Percentiles rank a stretch among this genome's conserved stretches.
phyloP scores from a whole-genome alignment of 768 basidiomycete genomes.

The Crucibulum laeve region DNA sequence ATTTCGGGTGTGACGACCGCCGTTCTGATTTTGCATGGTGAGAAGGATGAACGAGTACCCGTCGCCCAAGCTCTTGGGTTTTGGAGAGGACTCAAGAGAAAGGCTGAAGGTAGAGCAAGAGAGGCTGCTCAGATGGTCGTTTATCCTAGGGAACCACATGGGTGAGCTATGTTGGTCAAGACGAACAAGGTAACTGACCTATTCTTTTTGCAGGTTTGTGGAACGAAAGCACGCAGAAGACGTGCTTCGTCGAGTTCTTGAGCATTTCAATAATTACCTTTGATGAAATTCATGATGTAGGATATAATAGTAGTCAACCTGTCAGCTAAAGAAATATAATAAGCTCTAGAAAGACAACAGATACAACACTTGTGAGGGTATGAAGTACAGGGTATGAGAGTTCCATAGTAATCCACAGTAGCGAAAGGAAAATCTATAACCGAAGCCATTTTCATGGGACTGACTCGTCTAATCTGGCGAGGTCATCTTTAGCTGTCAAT shows the following conservation, averaged over 20 bases:
- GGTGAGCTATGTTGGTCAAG: constrained; percentile 14
- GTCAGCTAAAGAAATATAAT: too few relatives aligned
- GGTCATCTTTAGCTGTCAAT: constrained; percentile 48
- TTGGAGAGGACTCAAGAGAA: constrained; percentile 25
- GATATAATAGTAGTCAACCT: too few relatives aligned
- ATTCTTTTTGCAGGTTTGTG: constrained; percentile 17
- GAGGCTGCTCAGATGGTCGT: constrained; percentile 24
- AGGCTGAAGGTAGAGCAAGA: constrained; percentile 21
- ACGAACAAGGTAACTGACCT: constrained; percentile 1
- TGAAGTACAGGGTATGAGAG: constrained; percentile 1
- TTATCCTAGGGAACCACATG: constrained; percentile 30
- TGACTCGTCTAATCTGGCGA: constrained; percentile 36
- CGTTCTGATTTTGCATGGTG: constrained; percentile 45
- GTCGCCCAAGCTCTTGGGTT: constrained; percentile 27
- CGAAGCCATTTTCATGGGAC: not conserved
- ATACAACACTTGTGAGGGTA: too few relatives aligned
- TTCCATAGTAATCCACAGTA: not conserved
- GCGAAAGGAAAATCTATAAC: not conserved
- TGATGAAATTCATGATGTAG: too few relatives aligned
- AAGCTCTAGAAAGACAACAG: too few relatives aligned
- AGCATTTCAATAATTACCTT: constrained; percentile 21
- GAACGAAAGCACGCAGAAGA: constrained; percentile 27
- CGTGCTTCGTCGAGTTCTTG: constrained; percentile 21
- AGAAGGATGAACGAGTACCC: constrained; percentile 49
- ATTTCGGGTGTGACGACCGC: constrained; percentile 39